These are phyloP conservation scores for Mycena galericulata DNA, from an alignment of 768 basidiomycete genomes.

Conservation along the genomic window DNA sequence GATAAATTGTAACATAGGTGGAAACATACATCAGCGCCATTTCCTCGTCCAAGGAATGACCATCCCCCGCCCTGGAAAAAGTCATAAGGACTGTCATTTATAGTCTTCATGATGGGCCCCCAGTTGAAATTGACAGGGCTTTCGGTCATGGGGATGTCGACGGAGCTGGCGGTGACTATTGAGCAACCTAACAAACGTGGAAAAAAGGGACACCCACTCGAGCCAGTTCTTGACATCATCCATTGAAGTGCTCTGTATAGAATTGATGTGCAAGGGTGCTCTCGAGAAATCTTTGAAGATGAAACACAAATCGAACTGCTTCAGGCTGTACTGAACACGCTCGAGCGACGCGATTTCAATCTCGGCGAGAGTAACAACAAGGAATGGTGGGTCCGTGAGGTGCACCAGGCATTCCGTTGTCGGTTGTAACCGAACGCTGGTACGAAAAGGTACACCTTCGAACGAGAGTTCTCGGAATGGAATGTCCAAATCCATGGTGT, in stretches of 20 bases:
- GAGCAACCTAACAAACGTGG: slow-evolving; percentile 2
- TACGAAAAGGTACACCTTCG: slow-evolving; percentile 95
- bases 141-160: slow-evolving; percentile 96
- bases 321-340: slow-evolving; percentile 94
- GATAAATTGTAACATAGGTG: not conserved
- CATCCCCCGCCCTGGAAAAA: slow-evolving; percentile 99
- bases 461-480: slow-evolving; percentile 98
- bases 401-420: slow-evolving; percentile 98
- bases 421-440: slow-evolving; percentile 93
- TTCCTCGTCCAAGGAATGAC: slow-evolving; percentile 85
- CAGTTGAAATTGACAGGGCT: slow-evolving; percentile 98
- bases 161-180: slow-evolving; percentile 71
- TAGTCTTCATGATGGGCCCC: slow-evolving; percentile 98
- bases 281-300: slow-evolving; percentile 97
- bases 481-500: slow-evolving; percentile 92
- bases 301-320: slow-evolving; percentile 97
- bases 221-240: slow-evolving; percentile 99
- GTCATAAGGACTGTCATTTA: slow-evolving; percentile 94
- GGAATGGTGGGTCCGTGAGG: slow-evolving; percentile 94
- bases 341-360: slow-evolving; percentile 98
- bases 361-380: slow-evolving; percentile 93
- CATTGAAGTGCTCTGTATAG: slow-evolving; percentile 88
- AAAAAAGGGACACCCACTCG: slow-evolving; percentile 70
- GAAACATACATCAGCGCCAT: slow-evolving; percentile 75
- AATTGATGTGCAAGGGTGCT: slow-evolving; percentile 94